Evolutionary conservation across 768 basidiomycete species (phyloP).

Genomic region (Suillus brevipes): DNA sequence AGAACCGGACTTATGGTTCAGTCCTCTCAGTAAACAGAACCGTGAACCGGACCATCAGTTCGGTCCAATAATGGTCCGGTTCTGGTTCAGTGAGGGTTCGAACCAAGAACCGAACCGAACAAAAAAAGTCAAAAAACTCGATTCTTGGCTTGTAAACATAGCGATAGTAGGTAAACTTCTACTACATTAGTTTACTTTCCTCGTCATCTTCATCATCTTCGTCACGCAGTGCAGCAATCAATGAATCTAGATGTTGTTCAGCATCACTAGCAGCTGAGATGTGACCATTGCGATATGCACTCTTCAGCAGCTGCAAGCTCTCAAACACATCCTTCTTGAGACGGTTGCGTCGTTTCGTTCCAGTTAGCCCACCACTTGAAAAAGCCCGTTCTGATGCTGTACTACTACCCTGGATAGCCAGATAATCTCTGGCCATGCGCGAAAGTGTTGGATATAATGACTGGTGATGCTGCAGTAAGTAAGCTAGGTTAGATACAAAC

Average conservation of each 20-base stretch:
- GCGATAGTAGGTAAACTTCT: not conserved
- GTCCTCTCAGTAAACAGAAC: not conserved
- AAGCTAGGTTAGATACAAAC: not conserved
- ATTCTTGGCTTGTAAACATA: no score
- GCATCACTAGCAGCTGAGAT: slow-evolving; percentile 21
- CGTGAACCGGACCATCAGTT: not conserved
- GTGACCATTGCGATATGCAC: slow-evolving; percentile 29
- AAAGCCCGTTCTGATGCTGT: slow-evolving; percentile 29
- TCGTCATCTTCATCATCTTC: not conserved
- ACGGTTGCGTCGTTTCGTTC: slow-evolving; percentile 18
- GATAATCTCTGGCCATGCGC: slow-evolving; percentile 16
- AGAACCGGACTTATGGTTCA: no score
- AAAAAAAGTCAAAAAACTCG: not conserved
- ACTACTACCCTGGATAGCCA: slow-evolving; percentile 28
- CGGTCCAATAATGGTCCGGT: not conserved
- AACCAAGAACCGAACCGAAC: not conserved
- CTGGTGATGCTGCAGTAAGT: not conserved
- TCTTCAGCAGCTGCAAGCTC: slow-evolving; percentile 22
- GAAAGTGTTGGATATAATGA: slow-evolving; percentile 19
- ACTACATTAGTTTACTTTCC: not conserved
- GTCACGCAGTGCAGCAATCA: not conserved
- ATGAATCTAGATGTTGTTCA: not conserved
- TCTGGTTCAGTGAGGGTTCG: not conserved
- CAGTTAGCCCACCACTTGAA: slow-evolving; percentile 28
- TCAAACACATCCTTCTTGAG: slow-evolving; percentile 26